Evolutionary conservation across 257 asterid species (phyloP), one percentile per base, ranked within the genome.

Genomic region (Verbena officinalis): DNA sequence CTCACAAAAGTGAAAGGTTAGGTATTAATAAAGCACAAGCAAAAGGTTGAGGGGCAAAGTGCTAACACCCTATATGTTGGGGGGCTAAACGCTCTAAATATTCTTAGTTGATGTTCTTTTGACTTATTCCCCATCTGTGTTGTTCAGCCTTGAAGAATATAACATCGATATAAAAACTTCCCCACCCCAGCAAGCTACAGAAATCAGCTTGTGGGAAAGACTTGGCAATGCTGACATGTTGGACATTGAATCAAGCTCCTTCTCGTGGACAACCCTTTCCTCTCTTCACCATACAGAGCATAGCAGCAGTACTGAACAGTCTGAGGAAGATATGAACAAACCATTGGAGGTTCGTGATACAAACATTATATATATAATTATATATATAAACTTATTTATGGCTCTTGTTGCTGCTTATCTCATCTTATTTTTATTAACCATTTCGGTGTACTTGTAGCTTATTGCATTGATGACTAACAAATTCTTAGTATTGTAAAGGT

Each of bases 201-300:
- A 90, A 70, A 72, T 72, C 74, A 84, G 83, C 77, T 70, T 94
- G 75, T 94, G 97, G 95, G 97, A 88, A 69, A 90, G 96, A 80
- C 95, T 94, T 61, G 96, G 96, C 57, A 90, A 81, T 62, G 90
- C 97, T 58, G 86, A 83, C 12, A 83, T 88, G 82, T 65, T 80
- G 77, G 95, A 94, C 78, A 90, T 94, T 67, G 96, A 90, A 63
- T 81, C 95, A 55, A 74, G 83, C 87, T 80, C 85, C 74, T 81
- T 90, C 68, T 79, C 97, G 21, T 94, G 99, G 99, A 80, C 62
- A 57, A 68, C 82, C 68, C 96, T 94, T 62, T 81, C 96, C 53
- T 90, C 97, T 50, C 97, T 94, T 78, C 96, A 90, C 79, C 97
- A 83, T 62, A 83, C 95, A 0, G 99, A 94, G 84, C 95, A 90